Percentiles rank a stretch among this genome's conserved stretches.
phyloP scores from a whole-genome alignment of 495 filamentous ascomycete species.

The Penicillium pancosmium region DNA sequence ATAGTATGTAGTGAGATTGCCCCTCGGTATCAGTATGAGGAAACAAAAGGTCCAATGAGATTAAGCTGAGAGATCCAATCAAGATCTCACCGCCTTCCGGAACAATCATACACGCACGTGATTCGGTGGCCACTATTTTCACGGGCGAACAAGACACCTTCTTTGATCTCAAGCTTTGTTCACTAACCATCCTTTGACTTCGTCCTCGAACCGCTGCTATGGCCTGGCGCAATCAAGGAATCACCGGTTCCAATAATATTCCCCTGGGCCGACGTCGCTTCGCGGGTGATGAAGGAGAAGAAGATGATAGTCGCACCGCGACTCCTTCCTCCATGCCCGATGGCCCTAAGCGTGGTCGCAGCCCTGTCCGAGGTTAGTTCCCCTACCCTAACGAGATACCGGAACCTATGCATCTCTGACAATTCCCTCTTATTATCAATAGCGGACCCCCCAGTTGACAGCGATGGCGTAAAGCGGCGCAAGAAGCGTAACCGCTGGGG shows the following conservation, averaged over 20 bases:
- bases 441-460: constrained; percentile 61
- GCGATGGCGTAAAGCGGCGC: constrained; percentile 69
- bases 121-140: constrained; percentile 17
- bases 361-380: constrained; percentile 63
- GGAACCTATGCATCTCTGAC: not conserved
- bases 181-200: constrained; percentile 18
- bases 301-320: constrained; percentile 61
- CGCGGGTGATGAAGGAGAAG: constrained; percentile 69
- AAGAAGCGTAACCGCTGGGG: constrained; percentile 99
- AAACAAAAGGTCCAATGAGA: not conserved
- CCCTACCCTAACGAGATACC: not conserved
- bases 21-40: no score
- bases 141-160: not conserved
- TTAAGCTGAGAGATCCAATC: not conserved
- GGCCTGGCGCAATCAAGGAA: constrained; percentile 93
- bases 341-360: constrained; percentile 72
- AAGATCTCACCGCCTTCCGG: not conserved
- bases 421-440: not conserved
- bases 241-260: constrained; percentile 98
- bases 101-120: constrained; percentile 2
- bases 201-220: constrained; percentile 46
- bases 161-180: constrained; percentile 7
- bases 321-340: constrained; percentile 54
- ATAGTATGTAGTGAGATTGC: no score
- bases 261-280: constrained; percentile 91